Evolutionary conservation across 2,329 filamentous ascomycete genomes (phyloP).

Genomic region (Diaporthe vaccinii): DNA sequence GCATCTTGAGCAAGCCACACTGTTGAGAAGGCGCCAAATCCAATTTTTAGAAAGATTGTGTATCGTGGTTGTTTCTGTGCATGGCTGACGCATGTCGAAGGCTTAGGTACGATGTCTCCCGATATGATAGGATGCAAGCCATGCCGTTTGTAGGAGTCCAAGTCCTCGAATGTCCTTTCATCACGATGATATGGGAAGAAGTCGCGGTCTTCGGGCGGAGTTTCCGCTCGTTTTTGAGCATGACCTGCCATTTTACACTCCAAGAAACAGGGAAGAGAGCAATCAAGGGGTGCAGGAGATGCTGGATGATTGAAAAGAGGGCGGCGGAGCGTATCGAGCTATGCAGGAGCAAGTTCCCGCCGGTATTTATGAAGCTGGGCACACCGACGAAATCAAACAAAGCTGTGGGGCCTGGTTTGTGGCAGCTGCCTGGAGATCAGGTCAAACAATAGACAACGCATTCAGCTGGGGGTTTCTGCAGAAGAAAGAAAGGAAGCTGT

Average conservation of each 20-base stretch:
- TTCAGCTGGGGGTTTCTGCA: too few relatives aligned
- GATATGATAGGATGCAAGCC: slow-evolving; percentile 11
- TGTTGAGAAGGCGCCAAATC: slow-evolving; percentile 21
- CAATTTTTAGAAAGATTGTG: slow-evolving; percentile 17
- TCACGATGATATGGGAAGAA: neutral
- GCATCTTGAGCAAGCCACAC: slow-evolving; percentile 18
- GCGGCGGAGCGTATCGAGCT: neutral
- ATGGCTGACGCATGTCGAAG: slow-evolving; percentile 13
- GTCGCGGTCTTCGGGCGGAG: neutral
- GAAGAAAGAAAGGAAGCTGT: too few relatives aligned
- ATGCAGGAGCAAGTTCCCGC: too few relatives aligned
- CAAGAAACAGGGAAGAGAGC: neutral
- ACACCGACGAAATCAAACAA: too few relatives aligned
- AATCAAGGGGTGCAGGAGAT: neutral
- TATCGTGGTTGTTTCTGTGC: slow-evolving; percentile 10
- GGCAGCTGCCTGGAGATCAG: too few relatives aligned
- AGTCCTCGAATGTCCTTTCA: slow-evolving; percentile 10
- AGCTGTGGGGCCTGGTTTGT: too few relatives aligned
- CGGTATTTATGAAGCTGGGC: too few relatives aligned
- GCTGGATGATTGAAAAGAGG: neutral
- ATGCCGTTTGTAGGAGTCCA: neutral
- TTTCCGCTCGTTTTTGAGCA: neutral
- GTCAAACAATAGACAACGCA: too few relatives aligned
- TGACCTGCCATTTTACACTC: neutral
- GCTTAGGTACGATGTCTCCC: slow-evolving; percentile 4